Evolutionary conservation across 2,329 filamentous ascomycete genomes (phyloP), one percentile per base, ranked within the genome.

Genomic region (Exophiala bonariae): DNA sequence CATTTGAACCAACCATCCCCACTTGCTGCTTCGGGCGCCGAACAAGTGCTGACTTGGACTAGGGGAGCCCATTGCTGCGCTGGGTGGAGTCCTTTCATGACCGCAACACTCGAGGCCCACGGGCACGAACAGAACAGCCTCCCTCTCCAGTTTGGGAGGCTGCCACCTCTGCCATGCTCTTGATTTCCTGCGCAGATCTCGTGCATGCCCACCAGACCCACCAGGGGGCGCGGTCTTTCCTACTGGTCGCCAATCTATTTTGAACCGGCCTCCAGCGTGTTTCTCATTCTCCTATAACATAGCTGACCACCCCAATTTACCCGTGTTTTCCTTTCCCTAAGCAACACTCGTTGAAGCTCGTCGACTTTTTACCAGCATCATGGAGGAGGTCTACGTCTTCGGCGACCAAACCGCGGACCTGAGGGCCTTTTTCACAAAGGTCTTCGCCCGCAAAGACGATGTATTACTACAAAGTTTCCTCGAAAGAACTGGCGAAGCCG

Each of bases 361-460:
- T 56, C 50, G 47, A 49, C 47, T 30, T 49, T 36, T 50, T 45
- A 43, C 44, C 41, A 44, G 40, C 49, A 55, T 28, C 43, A 61
- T 61, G 59, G 59, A 59, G 59, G 57, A 59, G 51, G 63, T 71
- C 55, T 72, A 71, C 63, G 64, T 74, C 62, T 73, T 74, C 57
- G 71, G 71, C 61, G 71, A 74, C 54, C 70, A 73, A 59, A 74
- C 70, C 47, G 63, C 63, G 48, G 67, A 71, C 54, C 70, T 69
- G 49, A 64, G 70, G 50, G 59, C 65, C 38, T 66, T 68, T 41
- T 66, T 74, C 49, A 66, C 64, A 41, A 66, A 66, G 46, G 61
- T 73, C 35, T 55, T 72, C 41, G 62, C 69, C 48, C 58, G 64
- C 36, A 72, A 72, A 55, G 65, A 70, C 55, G 66, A 72, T 56